phyloP scores from a whole-genome alignment of 495 filamentous ascomycete genomes.

The Penicillium robsamsonii region DNA sequence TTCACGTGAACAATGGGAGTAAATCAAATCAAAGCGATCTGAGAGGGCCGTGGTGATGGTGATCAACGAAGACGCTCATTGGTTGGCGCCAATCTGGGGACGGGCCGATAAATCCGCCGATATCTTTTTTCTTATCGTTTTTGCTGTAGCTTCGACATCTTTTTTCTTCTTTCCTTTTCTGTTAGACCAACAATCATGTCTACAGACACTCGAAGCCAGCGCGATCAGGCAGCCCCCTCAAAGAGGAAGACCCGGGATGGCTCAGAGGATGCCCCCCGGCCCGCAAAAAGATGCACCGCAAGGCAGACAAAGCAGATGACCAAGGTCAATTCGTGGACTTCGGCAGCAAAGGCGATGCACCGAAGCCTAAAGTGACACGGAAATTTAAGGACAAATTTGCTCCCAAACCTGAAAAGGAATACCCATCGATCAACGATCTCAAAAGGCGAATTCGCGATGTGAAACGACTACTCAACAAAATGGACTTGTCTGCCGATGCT shows the following conservation, averaged over 20 bases:
- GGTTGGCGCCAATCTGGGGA: conserved; percentile 29
- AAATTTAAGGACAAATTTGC: conserved; percentile 28
- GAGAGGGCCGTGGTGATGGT: conserved; percentile 24
- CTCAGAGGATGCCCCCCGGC: conserved; percentile 21
- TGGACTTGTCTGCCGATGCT: conserved; percentile 69
- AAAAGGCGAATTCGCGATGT: conserved; percentile 54
- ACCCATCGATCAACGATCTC: conserved; percentile 49
- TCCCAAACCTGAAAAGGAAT: conserved; percentile 32
- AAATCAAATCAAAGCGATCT: conserved; percentile 13
- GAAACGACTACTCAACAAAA: conserved; percentile 56
- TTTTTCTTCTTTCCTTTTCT: neutral
- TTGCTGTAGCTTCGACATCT: conserved; percentile 12
- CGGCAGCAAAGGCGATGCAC: conserved; percentile 12
- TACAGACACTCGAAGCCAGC: conserved; percentile 19
- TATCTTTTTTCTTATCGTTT: conserved; percentile 22
- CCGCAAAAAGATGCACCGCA: conserved; percentile 28
- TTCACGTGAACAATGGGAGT: conserved; percentile 10
- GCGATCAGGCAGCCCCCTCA: conserved; percentile 14
- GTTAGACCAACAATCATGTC: conserved; percentile 11
- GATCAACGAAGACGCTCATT: conserved; percentile 26
- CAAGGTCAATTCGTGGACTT: conserved; percentile 14
- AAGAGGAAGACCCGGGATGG: conserved; percentile 36
- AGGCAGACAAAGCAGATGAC: conserved; percentile 9
- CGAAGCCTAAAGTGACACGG: conserved; percentile 19
- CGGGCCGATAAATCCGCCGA: conserved; percentile 32